phyloP scores from a whole-genome alignment of 1,139 yeast genomes.

The Sugiyamaella castrensis region DNA sequence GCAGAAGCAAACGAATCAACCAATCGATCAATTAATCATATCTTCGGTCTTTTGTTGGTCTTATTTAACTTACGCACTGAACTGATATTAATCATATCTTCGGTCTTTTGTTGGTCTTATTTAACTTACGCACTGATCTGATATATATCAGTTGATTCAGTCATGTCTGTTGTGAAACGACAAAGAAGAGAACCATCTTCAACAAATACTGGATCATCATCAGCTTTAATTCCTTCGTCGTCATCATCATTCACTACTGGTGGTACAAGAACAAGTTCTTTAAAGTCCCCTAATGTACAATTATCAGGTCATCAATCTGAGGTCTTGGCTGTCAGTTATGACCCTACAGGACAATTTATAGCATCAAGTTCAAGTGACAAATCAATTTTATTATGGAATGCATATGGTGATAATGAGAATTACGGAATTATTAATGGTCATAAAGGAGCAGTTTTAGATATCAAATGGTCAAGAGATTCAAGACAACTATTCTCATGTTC shows the following conservation, averaged over 20 bases:
- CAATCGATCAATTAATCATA: too few relatives aligned
- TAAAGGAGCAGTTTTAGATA: conserved; percentile 49
- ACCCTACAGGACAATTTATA: conserved; percentile 33
- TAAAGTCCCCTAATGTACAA: conserved; percentile 14
- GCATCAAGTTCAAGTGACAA: conserved; percentile 38
- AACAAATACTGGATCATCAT: background rate
- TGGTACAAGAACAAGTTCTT: conserved; percentile 10
- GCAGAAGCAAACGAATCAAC: too few relatives aligned
- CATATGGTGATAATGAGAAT: conserved; percentile 38
- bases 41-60: too few relatives aligned
- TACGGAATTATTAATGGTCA: conserved; percentile 48
- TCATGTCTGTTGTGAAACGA: conserved; percentile 20
- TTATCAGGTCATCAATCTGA: conserved; percentile 30
- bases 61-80: too few relatives aligned
- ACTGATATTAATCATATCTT: too few relatives aligned
- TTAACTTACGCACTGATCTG: too few relatives aligned
- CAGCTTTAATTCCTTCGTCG: background rate
- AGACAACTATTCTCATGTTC: conserved; percentile 42
- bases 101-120: too few relatives aligned
- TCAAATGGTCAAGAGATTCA: conserved; percentile 47
- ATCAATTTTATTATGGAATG: conserved; percentile 44
- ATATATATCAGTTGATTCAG: too few relatives aligned
- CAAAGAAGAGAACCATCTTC: conserved; percentile 16
- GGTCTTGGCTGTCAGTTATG: conserved; percentile 35
- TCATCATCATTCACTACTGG: background rate